A percentile compares a stretch with the other conserved stretches of the same genome.
These are phyloP conservation scores for Diplodia sapinea DNA, from an alignment of 2,329 filamentous ascomycete species.

Conservation along the genomic window DNA sequence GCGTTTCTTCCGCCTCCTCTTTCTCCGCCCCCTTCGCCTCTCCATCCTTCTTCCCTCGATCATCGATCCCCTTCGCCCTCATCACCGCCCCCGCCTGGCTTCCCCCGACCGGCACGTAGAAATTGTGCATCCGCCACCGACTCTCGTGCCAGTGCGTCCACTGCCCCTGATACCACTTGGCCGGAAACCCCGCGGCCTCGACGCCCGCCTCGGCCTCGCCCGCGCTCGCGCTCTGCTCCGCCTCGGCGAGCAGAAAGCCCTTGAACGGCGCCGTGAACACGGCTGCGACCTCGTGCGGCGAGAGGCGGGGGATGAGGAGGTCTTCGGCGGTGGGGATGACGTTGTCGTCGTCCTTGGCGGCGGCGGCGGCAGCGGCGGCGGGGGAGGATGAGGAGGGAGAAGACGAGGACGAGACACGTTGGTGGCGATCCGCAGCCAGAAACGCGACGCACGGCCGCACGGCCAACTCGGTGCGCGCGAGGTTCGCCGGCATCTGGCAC, in stretches of 20 bases:
- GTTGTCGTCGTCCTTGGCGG: conserved; percentile 38
- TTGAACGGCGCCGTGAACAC: conserved; percentile 90
- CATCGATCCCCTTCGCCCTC: conserved; percentile 59
- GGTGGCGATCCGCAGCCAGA: conserved; percentile 53
- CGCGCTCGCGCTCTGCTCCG: conserved; percentile 54
- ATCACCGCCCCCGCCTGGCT: conserved; percentile 62
- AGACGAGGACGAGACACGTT: background rate
- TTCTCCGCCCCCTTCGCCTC: conserved; percentile 5
- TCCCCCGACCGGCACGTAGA: conserved; percentile 80
- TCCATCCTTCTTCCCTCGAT: too few relatives aligned
- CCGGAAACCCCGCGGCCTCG: conserved; percentile 47
- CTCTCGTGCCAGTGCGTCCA: conserved; percentile 82
- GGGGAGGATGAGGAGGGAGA: conserved; percentile 6
- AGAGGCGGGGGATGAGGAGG: conserved; percentile 76
- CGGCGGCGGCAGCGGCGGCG: conserved; percentile 30
- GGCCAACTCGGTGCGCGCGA: conserved; percentile 58
- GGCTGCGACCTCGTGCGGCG: conserved; percentile 89
- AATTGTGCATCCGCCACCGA: conserved; percentile 89
- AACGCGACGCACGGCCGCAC: conserved; percentile 63
- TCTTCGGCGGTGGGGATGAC: conserved; percentile 55
- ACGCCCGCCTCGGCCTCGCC: conserved; percentile 31
- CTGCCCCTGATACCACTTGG: conserved; percentile 81
- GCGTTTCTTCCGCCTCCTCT: too few relatives aligned
- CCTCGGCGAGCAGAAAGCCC: conserved; percentile 72
- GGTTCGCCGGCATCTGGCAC: conserved; percentile 72